Evolutionary conservation across 192 early-diverging fungal genomes (phyloP), one percentile per base, ranked within the genome.

Genomic region (Podila minutissima): DNA sequence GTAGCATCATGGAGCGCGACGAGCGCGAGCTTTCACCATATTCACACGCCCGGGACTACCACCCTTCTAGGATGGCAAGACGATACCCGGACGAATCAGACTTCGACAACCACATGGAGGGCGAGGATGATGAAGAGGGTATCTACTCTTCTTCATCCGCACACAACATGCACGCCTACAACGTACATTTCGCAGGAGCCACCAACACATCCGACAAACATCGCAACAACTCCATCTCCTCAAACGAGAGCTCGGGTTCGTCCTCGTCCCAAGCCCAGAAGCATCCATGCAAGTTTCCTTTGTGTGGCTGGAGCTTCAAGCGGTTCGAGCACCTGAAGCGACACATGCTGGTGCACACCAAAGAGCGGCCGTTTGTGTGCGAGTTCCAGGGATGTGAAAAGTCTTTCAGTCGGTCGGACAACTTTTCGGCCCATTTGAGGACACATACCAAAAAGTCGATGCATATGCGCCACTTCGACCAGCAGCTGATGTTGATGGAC

Each of bases 291-390:
- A 72, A 74, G 32, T 85, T 82, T 55, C 74, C 79, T 4, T 74
- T 55, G 15, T 85, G 84, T 50, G 66, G 62, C n/a, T 89, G 87
- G 88, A 87, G 83, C 32, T 95, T 95, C 74, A 94, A 94, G 79
- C 84, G 93, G 31, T 93, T 90, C 58, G 93, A 94, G 71, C 94
- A 95, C 76, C 78, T 95, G 20, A 94, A 92, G 50, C 89, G 94
- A 37, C 94, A 95, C 74, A 88, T 92, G 87, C 86, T 93, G 49
- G 91, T 91, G 3, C 93, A 94, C 71, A 91, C 93, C 38, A 92
- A 92, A 46, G 92, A 92, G 74, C 84, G 90, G 64, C 92, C 92
- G 55, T 90, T 92, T 81, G 72, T 86, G 53, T 94, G 93, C 74
- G 83, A 85, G 61, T 88, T 87, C 70, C 88, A 89, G 32, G 91